These are phyloP conservation scores for Lepidopterella palustris DNA, from an alignment of 495 filamentous ascomycete genomes.

Conservation along the genomic window DNA sequence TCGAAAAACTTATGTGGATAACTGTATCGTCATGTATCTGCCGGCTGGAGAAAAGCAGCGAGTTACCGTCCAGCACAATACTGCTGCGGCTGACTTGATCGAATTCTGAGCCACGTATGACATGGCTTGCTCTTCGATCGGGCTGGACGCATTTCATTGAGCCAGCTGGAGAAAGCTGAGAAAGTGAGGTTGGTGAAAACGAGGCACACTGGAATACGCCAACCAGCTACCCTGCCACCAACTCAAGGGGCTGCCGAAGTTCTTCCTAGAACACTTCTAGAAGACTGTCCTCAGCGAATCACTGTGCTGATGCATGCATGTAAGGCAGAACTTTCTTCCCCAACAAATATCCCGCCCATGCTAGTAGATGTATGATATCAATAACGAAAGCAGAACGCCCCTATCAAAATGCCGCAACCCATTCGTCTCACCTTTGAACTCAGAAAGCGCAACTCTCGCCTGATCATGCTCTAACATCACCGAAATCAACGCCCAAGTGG, in stretches of 20 bases:
- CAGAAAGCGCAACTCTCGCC: neutral
- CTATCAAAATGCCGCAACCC: neutral
- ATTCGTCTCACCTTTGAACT: neutral
- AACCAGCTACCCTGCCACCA: neutral
- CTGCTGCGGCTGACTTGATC: neutral
- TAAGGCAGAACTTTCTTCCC: neutral
- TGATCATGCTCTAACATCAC: neutral
- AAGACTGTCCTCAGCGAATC: neutral
- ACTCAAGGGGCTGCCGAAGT: neutral
- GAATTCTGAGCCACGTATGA: neutral
- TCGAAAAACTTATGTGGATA: too few species aligned
- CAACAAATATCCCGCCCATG: neutral
- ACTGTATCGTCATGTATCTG: too few species aligned
- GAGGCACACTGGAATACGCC: neutral
- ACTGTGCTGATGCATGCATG: neutral
- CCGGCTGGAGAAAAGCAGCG: too few species aligned
- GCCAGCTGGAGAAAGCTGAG: neutral
- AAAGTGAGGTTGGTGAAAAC: neutral
- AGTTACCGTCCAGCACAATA: neutral
- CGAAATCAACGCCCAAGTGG: neutral
- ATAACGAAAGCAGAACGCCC: too few species aligned
- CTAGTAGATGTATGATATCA: neutral
- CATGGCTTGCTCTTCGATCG: neutral
- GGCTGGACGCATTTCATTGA: neutral
- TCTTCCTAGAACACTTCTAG: neutral